Evolutionary conservation across 441 rosid species (phyloP).

Genomic region (Pelargonium myrrhifolium): DNA sequence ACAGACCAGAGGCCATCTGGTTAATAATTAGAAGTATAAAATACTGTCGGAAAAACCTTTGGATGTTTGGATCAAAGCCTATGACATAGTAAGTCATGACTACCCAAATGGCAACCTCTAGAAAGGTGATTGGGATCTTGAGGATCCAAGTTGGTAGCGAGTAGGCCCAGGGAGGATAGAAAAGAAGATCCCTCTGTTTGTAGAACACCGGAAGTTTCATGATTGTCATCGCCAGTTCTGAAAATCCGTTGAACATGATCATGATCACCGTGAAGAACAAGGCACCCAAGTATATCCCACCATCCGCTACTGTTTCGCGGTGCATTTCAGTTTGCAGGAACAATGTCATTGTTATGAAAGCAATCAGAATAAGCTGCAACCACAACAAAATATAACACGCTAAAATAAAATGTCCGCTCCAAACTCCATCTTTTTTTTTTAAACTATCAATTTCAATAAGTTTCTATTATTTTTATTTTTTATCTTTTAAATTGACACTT

Average conservation of each 20-base stretch:
- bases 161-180: conserved; percentile 72
- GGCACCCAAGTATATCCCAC: conserved; percentile 55
- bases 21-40: conserved; percentile 39
- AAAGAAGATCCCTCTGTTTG: conserved; percentile 69
- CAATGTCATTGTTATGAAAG: conserved; percentile 44
- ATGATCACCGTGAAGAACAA: conserved; percentile 41
- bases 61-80: conserved; percentile 59
- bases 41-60: conserved; percentile 64
- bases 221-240: conserved; percentile 68
- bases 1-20: conserved; percentile 70
- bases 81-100: conserved; percentile 62
- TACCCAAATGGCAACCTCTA: conserved; percentile 60
- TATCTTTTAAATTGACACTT: too few relatives aligned
- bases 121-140: conserved; percentile 53
- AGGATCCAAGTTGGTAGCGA: conserved; percentile 70
- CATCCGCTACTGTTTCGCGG: conserved; percentile 35
- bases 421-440: conserved; percentile 42
- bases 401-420: conserved; percentile 24
- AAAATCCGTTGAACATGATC: conserved; percentile 63
- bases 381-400: background rate
- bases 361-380: conserved; percentile 31
- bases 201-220: conserved; percentile 76
- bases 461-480: too few relatives aligned
- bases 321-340: conserved; percentile 63
- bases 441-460: too few relatives aligned